Evolutionary conservation across 768 basidiomycete species (phyloP).

Genomic region (Tubosaeta sp.): DNA sequence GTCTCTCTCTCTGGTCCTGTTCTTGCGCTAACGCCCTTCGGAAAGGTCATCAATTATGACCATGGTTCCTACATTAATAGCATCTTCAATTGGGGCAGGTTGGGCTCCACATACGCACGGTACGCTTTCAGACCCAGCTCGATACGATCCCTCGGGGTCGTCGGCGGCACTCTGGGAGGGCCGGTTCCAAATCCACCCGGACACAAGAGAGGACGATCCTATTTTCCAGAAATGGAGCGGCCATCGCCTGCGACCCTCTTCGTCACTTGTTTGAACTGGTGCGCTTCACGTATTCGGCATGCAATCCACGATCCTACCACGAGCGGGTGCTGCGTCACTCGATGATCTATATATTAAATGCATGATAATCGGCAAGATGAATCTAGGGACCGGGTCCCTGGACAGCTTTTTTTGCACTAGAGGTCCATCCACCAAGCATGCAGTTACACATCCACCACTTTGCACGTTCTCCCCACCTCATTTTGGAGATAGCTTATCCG

Average conservation of each 20-base stretch:
- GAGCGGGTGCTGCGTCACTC: slow-evolving; percentile 4
- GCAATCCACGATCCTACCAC: slow-evolving; percentile 4
- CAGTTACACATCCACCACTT: not conserved
- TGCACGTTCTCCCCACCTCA: not conserved
- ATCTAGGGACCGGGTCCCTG: slow-evolving; percentile 10
- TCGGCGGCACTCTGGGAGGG: slow-evolving; percentile 84
- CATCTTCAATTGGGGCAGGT: slow-evolving; percentile 67
- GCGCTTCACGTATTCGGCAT: not conserved
- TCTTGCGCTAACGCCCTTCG: slow-evolving; percentile 22
- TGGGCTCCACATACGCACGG: slow-evolving; percentile 55
- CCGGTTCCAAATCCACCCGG: slow-evolving; percentile 83
- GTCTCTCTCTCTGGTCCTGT: slow-evolving; percentile 15
- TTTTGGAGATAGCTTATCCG: slow-evolving; percentile 20
- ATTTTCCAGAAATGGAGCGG: slow-evolving; percentile 33
- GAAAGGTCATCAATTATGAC: slow-evolving; percentile 64
- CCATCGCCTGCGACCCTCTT: slow-evolving; percentile 10
- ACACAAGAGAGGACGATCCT: slow-evolving; percentile 67
- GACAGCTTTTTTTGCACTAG: not conserved
- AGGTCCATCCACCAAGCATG: not conserved
- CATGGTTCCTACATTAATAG: slow-evolving; percentile 73
- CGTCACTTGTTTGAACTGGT: slow-evolving; percentile 16
- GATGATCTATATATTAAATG: slow-evolving; percentile 9
- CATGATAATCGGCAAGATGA: slow-evolving; percentile 7
- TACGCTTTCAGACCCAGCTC: slow-evolving; percentile 69
- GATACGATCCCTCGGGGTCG: slow-evolving; percentile 72